Conservation (phyloP, 371 early-diverging fungal genomes). For the Apophysomyces ossiformis region DNA sequence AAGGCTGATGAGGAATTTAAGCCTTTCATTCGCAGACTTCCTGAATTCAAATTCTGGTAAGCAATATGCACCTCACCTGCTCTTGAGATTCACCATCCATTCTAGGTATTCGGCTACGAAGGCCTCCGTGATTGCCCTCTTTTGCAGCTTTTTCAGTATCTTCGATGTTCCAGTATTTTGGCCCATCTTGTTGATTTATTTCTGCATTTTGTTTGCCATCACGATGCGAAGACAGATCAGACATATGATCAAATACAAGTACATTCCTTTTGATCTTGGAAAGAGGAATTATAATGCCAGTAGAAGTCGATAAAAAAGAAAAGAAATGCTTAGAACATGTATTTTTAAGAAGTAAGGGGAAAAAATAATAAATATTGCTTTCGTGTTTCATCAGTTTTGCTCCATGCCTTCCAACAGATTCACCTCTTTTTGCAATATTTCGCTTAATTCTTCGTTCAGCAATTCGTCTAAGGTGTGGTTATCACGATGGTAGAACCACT, state of each 20-base stretch:
- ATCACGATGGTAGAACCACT: constrained; percentile 82
- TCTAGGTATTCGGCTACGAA: constrained; percentile 81
- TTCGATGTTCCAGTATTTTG: constrained; percentile 99
- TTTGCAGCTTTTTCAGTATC: constrained; percentile 84
- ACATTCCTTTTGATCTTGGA: constrained; percentile 96
- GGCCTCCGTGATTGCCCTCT: constrained; percentile 77
- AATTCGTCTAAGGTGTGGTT: constrained; percentile 69
- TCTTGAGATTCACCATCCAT: not conserved
- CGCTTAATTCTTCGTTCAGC: constrained; percentile 70
- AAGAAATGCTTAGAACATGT: constrained; percentile 3
- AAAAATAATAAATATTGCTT: not conserved
- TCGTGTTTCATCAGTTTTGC: not conserved
- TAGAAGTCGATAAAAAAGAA: constrained; percentile 24
- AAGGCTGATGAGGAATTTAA: constrained; percentile 95
- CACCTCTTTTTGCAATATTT: constrained; percentile 35
- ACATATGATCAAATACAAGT: constrained; percentile 98
- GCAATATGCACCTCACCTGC: constrained; percentile 8
- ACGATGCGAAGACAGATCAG: constrained; percentile 96
- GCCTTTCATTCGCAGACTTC: constrained; percentile 98
- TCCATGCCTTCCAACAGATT: constrained; percentile 34
- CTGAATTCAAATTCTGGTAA: constrained; percentile 99
- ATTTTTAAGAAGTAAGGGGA: constrained; percentile 8
- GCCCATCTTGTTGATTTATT: constrained; percentile 92
- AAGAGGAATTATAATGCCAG: constrained; percentile 83
- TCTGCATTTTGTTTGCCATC: constrained; percentile 89